Evolutionary conservation across 208 protist species (phyloP), one percentile per base, ranked within the genome.

Genomic region (Naegleria fowleri): DNA sequence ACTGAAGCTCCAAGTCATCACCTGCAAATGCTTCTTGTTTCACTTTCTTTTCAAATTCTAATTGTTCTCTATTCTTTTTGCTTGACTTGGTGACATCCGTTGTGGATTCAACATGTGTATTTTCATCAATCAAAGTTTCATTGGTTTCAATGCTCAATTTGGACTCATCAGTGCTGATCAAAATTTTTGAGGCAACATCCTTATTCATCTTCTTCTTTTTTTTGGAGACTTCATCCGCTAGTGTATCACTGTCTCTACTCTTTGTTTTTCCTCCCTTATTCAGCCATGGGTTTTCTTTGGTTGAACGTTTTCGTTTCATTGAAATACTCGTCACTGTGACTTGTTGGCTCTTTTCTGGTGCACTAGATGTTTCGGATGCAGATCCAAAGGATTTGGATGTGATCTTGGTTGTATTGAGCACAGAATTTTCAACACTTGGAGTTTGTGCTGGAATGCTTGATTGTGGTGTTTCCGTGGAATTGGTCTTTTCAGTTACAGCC

Each of bases 21-120:
- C 41, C 39, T 19, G 84, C 39, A 58, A 88, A 88, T n/a, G 84
- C 84, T 88, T 88, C 29, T 58, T 39, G 13, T 16, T 88, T 88
- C 0, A 88, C n/a, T 13, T 58, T 48, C 39, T 88, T 55, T 13
- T 88, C 41, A 58, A 58, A 48, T n/a, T 87, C 33, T 2, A 88
- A 16, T 13, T 88, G 16, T n/a, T 88, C 43, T 48, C 7, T 67
- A 67, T 67, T 67, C 55, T 67, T 67, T 67, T 67, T 67, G 19
- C 43, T n/a, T 6, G 16, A 43, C 11, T 25, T 39, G 36, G 40
- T 25, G 41, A 22, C 13, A 43, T 13, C 11, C 11, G 19, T n/a
- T 36, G 9, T 83, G 1, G 11, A 16, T 85, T 41, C 29, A 43
- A 22, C 9, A 43, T 36, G 5, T 19, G 38, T 43, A 67, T 67